Evolutionary conservation across 2,329 filamentous ascomycete species (phyloP).

Genomic region (Neofusicoccum cordaticola): DNA sequence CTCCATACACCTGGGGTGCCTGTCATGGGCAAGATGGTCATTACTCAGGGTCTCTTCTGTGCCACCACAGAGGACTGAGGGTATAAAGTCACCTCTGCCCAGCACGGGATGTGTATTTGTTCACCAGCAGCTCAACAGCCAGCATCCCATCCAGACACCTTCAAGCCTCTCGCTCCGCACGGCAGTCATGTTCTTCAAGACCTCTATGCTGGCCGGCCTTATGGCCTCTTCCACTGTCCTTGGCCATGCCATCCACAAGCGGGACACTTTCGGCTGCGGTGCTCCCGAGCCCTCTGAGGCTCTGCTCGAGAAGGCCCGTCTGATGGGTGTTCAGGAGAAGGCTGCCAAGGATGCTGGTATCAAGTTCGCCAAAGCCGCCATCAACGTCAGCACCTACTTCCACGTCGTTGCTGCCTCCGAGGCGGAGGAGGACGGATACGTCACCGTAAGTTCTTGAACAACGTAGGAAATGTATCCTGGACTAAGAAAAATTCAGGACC

Average conservation of each 20-base stretch:
- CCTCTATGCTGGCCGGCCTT: neutral
- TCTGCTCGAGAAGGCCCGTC: conserved; percentile 19
- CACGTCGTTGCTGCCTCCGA: conserved; percentile 31
- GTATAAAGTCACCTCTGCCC: neutral
- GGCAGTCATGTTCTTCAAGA: conserved; percentile 3
- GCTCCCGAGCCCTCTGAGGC: conserved; percentile 21
- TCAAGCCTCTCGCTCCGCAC: neutral
- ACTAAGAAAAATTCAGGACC: neutral
- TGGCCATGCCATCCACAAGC: conserved; percentile 6
- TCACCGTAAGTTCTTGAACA: conserved; percentile 7
- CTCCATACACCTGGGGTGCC: neutral
- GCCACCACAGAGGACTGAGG: neutral
- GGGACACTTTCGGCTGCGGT: conserved; percentile 18
- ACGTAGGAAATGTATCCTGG: neutral
- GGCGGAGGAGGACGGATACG: conserved; percentile 19
- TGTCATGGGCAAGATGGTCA: neutral
- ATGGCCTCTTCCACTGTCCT: neutral
- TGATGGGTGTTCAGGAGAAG: conserved; percentile 21
- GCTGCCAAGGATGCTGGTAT: conserved; percentile 1
- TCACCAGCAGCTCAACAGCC: conserved; percentile 1
- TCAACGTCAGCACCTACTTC: conserved; percentile 32
- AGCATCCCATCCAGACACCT: neutral
- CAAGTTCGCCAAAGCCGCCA: conserved; percentile 20
- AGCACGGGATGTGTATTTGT: neutral
- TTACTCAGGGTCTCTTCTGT: neutral